A percentile compares a stretch with the other conserved stretches of the same genome.
phyloP scores from a whole-genome alignment of 805 yeast genomes.

The Nakazawaea molendinolei region DNA sequence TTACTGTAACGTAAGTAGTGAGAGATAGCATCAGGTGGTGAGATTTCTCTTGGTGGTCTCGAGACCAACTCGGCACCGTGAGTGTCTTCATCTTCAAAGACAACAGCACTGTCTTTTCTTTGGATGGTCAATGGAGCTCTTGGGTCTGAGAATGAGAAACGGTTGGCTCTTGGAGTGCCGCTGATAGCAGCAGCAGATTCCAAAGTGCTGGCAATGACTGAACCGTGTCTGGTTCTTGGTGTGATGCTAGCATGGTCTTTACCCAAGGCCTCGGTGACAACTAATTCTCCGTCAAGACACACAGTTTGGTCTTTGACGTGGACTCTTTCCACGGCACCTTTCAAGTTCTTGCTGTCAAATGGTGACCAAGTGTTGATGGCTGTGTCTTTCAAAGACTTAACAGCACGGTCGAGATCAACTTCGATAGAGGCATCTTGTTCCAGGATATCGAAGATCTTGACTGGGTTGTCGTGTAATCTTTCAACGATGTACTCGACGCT shows the following conservation, averaged over 20 bases:
- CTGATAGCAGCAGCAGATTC: conserved; percentile 21
- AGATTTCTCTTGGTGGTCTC: conserved; percentile 64
- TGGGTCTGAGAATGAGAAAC: conserved; percentile 44
- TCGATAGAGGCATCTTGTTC: conserved; percentile 77
- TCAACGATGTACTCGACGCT: conserved; percentile 64
- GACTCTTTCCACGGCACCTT: conserved; percentile 88
- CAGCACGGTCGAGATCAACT: conserved; percentile 70
- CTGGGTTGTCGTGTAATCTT: conserved; percentile 78
- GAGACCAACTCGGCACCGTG: conserved; percentile 69
- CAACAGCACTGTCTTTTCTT: conserved; percentile 24
- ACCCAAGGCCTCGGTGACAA: conserved; percentile 57
- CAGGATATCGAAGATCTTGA: conserved; percentile 74
- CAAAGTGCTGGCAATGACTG: conserved; percentile 24
- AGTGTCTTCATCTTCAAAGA: conserved; percentile 36
- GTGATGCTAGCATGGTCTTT: conserved; percentile 42
- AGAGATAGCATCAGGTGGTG: conserved; percentile 74
- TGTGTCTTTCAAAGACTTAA: conserved; percentile 32
- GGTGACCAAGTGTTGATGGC: conserved; percentile 46
- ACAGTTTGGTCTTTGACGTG: conserved; percentile 71
- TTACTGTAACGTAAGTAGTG: conserved; percentile 75
- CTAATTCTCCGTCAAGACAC: conserved; percentile 74
- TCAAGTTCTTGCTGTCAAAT: conserved; percentile 44
- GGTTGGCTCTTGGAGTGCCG: conserved; percentile 30
- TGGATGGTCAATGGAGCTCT: conserved; percentile 25
- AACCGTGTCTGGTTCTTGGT: conserved; percentile 38